These are phyloP conservation scores for Coniochaeta prunicola DNA, from an alignment of 2,329 filamentous ascomycete species.

Conservation along the genomic window DNA sequence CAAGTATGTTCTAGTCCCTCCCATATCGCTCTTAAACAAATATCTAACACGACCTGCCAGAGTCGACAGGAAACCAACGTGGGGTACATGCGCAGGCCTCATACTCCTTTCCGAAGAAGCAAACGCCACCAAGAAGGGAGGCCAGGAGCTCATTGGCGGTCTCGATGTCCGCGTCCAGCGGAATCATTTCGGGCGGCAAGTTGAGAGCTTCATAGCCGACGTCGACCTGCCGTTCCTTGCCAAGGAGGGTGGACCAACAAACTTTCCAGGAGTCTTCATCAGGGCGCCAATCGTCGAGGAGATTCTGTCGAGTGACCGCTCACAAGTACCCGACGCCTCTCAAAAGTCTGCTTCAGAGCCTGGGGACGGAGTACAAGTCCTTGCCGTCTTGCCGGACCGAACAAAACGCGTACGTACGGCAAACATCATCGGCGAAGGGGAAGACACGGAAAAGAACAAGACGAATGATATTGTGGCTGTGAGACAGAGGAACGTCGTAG, in stretches of 20 bases:
- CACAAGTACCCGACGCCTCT: constrained; percentile 15
- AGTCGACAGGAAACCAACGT: constrained; percentile 70
- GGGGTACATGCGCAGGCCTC: constrained; percentile 93
- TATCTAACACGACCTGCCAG: constrained; percentile 32
- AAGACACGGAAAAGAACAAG: constrained; percentile 4
- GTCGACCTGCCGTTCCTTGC: constrained; percentile 66
- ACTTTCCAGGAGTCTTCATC: constrained; percentile 85
- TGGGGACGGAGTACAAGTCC: constrained; percentile 33
- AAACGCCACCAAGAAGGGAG: constrained; percentile 81
- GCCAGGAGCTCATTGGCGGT: constrained; percentile 89
- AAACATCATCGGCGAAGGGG: constrained; percentile 20
- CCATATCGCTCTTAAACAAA: neutral
- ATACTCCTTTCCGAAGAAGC: constrained; percentile 86
- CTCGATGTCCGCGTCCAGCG: constrained; percentile 84
- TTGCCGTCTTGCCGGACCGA: constrained; percentile 41
- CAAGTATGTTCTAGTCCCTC: constrained; percentile 51
- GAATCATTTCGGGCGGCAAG: constrained; percentile 92
- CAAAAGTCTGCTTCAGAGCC: constrained; percentile 11
- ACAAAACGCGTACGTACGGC: constrained; percentile 17
- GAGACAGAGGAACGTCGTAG: constrained; percentile 83
- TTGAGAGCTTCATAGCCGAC: constrained; percentile 79
- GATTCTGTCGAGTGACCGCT: constrained; percentile 44
- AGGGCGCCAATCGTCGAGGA: constrained; percentile 88
- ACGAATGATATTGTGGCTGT: constrained; percentile 74
- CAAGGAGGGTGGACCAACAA: constrained; percentile 21